These are phyloP conservation scores for Apiotrichum veenhuisii DNA, from an alignment of 1,284 basidiomycete species.

Conservation along the genomic window DNA sequence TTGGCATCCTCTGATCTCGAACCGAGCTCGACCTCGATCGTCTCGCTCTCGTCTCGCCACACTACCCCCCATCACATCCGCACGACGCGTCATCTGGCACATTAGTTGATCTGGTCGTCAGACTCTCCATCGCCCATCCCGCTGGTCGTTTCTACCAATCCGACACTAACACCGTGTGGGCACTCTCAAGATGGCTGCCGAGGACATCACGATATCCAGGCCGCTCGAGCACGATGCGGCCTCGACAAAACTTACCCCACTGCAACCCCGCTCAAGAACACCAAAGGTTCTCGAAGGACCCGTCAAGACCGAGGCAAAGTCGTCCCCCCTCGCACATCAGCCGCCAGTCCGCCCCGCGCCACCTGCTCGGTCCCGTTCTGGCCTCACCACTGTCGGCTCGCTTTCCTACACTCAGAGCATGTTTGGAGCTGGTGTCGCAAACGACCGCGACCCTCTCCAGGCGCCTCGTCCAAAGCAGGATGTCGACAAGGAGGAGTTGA, in stretches of 20 bases:
- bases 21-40: too few relatives aligned
- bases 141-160: not conserved
- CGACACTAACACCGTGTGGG: not conserved
- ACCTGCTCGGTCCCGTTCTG: not conserved
- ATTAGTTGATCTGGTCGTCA: too few relatives aligned
- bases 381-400: not conserved
- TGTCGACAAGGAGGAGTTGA: constrained; percentile 43
- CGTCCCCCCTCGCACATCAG: constrained; percentile 2
- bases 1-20: too few relatives aligned
- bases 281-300: constrained; percentile 11
- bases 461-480: constrained; percentile 13
- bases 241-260: constrained; percentile 3
- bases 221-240: not conserved
- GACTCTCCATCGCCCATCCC: not conserved
- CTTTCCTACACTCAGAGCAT: constrained; percentile 16
- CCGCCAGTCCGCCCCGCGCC: constrained; percentile 14
- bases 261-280: constrained; percentile 15
- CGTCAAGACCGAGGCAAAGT: not conserved
- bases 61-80: too few relatives aligned
- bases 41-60: too few relatives aligned
- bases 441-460: not conserved
- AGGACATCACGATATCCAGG: not conserved
- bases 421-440: constrained; percentile 10
- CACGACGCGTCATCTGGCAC: too few relatives aligned
- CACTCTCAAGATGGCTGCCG: not conserved